Percentiles rank a stretch among this genome's conserved stretches.
Conservation (phyloP, 495 filamentous ascomycete genomes). For the Xylaria intraflava region DNA sequence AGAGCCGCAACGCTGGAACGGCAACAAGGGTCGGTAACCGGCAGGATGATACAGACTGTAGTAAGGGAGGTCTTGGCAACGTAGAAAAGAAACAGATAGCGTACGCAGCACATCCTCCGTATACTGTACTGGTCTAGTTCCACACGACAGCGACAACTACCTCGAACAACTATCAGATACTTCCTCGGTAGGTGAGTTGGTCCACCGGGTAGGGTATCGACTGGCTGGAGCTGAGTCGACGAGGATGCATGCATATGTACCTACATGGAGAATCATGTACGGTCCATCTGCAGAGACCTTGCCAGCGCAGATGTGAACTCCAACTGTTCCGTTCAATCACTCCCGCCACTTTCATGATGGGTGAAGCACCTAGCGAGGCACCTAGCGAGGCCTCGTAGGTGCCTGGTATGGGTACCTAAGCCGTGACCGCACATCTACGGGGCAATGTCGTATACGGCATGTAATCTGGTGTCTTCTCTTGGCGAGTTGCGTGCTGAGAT, state of each 20-base stretch:
- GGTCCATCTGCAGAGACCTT: slow-evolving; percentile 5
- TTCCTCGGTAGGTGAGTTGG: too few species aligned
- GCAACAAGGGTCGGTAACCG: too few species aligned
- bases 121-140: too few species aligned
- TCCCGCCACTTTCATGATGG: background rate
- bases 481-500: slow-evolving; percentile 2
- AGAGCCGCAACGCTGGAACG: too few species aligned
- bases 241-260: background rate
- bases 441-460: background rate
- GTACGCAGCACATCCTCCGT: too few species aligned
- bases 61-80: background rate
- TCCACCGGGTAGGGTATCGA: too few species aligned
- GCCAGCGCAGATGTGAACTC: slow-evolving; percentile 1
- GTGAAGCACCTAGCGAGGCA: too few species aligned
- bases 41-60: background rate
- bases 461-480: too few species aligned
- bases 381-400: too few species aligned
- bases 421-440: background rate
- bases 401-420: background rate
- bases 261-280: slow-evolving; percentile 4
- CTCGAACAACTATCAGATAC: too few species aligned
- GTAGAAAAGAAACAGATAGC: background rate
- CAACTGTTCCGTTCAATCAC: background rate
- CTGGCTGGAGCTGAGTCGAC: background rate
- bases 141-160: too few species aligned